Evolutionary conservation across 345 rosid genomes (phyloP).

Genomic region (Isatis tinctoria): DNA sequence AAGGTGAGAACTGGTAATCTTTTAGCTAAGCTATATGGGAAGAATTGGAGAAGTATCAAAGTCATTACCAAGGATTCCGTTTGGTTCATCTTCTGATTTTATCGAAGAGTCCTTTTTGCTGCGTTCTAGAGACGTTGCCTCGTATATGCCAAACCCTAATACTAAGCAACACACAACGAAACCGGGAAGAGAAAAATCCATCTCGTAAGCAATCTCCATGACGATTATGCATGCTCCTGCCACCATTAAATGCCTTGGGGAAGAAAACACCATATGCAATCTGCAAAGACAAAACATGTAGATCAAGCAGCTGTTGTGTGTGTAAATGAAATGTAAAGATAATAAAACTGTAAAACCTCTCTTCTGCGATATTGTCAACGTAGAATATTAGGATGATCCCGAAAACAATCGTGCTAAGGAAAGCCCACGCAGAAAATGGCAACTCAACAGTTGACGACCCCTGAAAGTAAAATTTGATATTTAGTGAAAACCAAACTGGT

Average conservation of each 20-base stretch:
- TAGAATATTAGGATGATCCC: slow-evolving; percentile 86
- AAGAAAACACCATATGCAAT: slow-evolving; percentile 98
- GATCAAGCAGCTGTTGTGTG: not conserved
- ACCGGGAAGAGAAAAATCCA: slow-evolving; percentile 86
- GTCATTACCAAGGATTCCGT: slow-evolving; percentile 51
- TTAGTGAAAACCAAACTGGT: slow-evolving; percentile 28
- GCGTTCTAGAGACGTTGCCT: slow-evolving; percentile 77
- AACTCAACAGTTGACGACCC: slow-evolving; percentile 53
- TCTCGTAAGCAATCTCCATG: slow-evolving; percentile 72
- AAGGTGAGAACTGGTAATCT: not conserved
- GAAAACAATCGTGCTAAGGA: slow-evolving; percentile 66
- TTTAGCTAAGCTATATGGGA: slow-evolving; percentile 17
- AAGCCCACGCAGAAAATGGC: slow-evolving; percentile 93
- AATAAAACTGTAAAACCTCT: slow-evolving; percentile 49
- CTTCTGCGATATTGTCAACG: slow-evolving; percentile 87
- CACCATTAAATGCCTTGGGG: slow-evolving; percentile 88
- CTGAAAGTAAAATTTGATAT: slow-evolving; percentile 40
- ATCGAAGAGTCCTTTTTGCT: slow-evolving; percentile 50
- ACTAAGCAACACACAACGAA: slow-evolving; percentile 71
- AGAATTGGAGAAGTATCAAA: slow-evolving; percentile 30
- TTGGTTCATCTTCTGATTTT: slow-evolving; percentile 44
- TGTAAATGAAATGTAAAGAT: not conserved
- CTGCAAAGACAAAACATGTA: slow-evolving; percentile 34
- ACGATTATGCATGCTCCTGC: slow-evolving; percentile 82
- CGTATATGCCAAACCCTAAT: slow-evolving; percentile 81